Evolutionary conservation across 2,329 filamentous ascomycete genomes (phyloP).

Genomic region (Colletotrichum sublineola): DNA sequence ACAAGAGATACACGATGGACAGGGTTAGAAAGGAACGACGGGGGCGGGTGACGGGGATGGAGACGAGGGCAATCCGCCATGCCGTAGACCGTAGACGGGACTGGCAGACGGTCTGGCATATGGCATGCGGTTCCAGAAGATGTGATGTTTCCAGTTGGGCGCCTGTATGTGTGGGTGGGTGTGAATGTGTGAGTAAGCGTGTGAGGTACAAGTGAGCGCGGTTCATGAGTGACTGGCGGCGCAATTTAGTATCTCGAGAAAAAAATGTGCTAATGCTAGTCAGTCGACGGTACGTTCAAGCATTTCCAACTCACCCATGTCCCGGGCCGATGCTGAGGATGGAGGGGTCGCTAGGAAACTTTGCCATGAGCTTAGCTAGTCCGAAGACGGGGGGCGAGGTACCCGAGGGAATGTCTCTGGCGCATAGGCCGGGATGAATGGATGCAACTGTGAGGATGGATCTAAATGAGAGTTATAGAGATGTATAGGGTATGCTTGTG

Average conservation of each 20-base stretch:
- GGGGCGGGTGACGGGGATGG: conserved; percentile 1
- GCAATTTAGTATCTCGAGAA: background rate
- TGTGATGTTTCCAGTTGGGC: conserved; percentile 12
- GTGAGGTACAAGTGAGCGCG: background rate
- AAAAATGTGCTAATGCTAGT: conserved; percentile 6
- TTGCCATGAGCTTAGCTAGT: conserved; percentile 11
- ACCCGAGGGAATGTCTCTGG: conserved; percentile 27
- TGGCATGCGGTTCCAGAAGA: conserved; percentile 24
- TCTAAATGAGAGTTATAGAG: background rate
- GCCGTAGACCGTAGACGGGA: background rate
- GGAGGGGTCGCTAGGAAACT: conserved; percentile 2
- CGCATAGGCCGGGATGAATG: background rate
- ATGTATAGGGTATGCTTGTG: background rate
- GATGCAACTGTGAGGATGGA: background rate
- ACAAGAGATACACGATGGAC: conserved; percentile 4
- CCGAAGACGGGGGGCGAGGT: conserved; percentile 17
- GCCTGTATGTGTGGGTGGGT: background rate
- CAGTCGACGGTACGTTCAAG: conserved; percentile 25
- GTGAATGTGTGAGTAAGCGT: background rate
- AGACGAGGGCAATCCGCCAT: conserved; percentile 5
- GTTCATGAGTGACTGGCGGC: background rate
- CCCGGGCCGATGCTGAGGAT: background rate
- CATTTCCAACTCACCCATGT: conserved; percentile 23
- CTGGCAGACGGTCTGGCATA: background rate
- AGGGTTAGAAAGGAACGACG: background rate